Evolutionary conservation across 352 stramenopile genomes (phyloP), one percentile per base, ranked within the genome.

Genomic region (Pythium phragmitis): DNA sequence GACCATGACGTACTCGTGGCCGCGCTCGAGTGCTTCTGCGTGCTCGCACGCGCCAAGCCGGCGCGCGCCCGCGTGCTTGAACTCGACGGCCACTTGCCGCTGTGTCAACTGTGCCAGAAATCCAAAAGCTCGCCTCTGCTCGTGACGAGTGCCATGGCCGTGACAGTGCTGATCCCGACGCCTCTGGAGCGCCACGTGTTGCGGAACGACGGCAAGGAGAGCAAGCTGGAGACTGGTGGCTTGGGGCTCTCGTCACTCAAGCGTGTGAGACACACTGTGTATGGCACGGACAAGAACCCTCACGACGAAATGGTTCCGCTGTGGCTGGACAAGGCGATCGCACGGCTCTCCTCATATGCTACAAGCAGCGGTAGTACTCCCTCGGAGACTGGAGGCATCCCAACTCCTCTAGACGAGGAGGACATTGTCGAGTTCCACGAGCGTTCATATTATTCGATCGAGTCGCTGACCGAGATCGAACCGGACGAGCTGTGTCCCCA

Each of bases 361-460:
- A 23, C 57, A 7, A 46, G 16, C 43, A 21, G 16, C 11, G 12
- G 16, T 8, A 14, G 4, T 2, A 39, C 7, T 39, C 26, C 26
- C 33, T n/a, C 30, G 34, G 33, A 63, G 16, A 17, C 3, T 34
- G 37, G 36, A 19, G 56, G 16, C 8, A 21, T 30, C 26, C 3
- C 26, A 5, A 5, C 26, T 30, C 3, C 19, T 36, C n/a, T 33
- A 5, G 65, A 74, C 0, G 63, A 61, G 0, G 71, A 82, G 2
- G 51, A 77, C 8, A 55, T 74, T 13, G 60, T 70, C 3, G 81
- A 91, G 57, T 81, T 87, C 37, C 73, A 85, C 23, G 76, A 89
- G 26, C 70, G 73, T 21, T 83, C 75, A 50, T 82, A 81, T 55
- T 89, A 87, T 52, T 86, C 79, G 12, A 71, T 88, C 33, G 81